Percentiles rank a stretch among this genome's conserved stretches.
These are phyloP conservation scores for Aspergillus pseudotamarii DNA, from an alignment of 2,329 filamentous ascomycete genomes.

Conservation along the genomic window DNA sequence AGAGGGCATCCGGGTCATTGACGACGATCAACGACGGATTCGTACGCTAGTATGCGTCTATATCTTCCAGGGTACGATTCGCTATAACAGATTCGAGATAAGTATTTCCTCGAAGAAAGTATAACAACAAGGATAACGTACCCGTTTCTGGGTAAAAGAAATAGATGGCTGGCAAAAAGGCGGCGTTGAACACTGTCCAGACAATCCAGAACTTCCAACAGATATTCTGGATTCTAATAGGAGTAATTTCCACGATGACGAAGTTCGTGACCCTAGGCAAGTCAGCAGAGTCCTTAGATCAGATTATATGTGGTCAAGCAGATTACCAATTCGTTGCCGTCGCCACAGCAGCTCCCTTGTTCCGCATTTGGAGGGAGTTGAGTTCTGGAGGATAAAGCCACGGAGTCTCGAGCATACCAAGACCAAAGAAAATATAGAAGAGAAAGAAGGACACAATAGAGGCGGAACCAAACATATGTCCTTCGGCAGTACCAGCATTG, in stretches of 20 bases:
- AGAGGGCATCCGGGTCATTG: constrained; percentile 52
- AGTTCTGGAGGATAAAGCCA: constrained; percentile 48
- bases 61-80: constrained; percentile 35
- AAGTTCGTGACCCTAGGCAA: no score
- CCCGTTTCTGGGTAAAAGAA: constrained; percentile 41
- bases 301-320: no score
- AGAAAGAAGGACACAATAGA: constrained; percentile 54
- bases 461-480: not conserved
- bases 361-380: constrained; percentile 51
- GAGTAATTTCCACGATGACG: no score
- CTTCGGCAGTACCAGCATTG: constrained; percentile 34
- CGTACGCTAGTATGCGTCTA: constrained; percentile 42
- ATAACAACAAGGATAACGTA: not conserved
- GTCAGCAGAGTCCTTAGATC: no score
- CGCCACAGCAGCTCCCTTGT: constrained; percentile 50
- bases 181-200: constrained; percentile 49
- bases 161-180: constrained; percentile 53
- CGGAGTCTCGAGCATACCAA: constrained; percentile 47
- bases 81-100: constrained; percentile 9
- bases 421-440: constrained; percentile 55
- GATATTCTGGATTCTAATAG: no score
- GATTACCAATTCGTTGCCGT: constrained; percentile 53
- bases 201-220: constrained; percentile 42
- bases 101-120: not conserved
- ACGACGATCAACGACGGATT: constrained; percentile 50